A percentile compares a stretch with the other conserved stretches of the same genome.
Conservation (phyloP, 305 asterid species). For the Lippia alba region DNA sequence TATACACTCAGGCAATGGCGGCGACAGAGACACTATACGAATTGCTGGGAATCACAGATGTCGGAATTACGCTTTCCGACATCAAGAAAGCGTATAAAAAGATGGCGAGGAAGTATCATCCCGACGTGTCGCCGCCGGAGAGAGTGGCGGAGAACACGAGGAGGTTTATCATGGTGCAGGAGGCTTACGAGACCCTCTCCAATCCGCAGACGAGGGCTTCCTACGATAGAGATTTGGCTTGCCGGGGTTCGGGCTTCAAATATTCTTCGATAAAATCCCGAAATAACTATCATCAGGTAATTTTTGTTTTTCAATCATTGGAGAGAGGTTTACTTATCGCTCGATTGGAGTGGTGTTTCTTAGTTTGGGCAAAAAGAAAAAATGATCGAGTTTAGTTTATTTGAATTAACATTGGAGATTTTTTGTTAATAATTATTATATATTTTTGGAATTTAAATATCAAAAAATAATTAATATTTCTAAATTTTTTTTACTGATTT, state of each 20-base stretch:
- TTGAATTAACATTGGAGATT: too few relatives aligned
- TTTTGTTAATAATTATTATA: too few relatives aligned
- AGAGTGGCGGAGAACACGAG: slow-evolving; percentile 43
- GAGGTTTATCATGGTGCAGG: slow-evolving; percentile 43
- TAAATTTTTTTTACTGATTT: too few relatives aligned
- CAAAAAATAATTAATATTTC: too few relatives aligned
- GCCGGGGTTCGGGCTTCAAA: not conserved
- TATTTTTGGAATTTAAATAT: too few relatives aligned
- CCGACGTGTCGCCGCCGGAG: slow-evolving; percentile 53
- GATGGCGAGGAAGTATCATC: slow-evolving; percentile 52
- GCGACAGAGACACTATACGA: slow-evolving; percentile 37
- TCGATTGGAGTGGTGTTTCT: too few relatives aligned
- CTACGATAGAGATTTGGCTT: slow-evolving; percentile 43
- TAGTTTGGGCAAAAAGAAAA: too few relatives aligned
- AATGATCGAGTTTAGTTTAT: too few relatives aligned
- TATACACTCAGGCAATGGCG: slow-evolving; percentile 17
- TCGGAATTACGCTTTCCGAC: slow-evolving; percentile 30
- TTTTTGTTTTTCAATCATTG: too few relatives aligned
- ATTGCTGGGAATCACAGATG: slow-evolving; percentile 43
- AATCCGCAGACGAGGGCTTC: slow-evolving; percentile 40
- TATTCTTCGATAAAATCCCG: not conserved
- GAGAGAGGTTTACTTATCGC: too few relatives aligned
- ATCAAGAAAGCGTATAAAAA: slow-evolving; percentile 50
- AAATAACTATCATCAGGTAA: not conserved
- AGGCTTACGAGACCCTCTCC: slow-evolving; percentile 53